Percentiles rank a stretch among this genome's conserved stretches.
Evolutionary conservation across 768 basidiomycete genomes (phyloP).

Genomic region (Cystobasidium onofrii): DNA sequence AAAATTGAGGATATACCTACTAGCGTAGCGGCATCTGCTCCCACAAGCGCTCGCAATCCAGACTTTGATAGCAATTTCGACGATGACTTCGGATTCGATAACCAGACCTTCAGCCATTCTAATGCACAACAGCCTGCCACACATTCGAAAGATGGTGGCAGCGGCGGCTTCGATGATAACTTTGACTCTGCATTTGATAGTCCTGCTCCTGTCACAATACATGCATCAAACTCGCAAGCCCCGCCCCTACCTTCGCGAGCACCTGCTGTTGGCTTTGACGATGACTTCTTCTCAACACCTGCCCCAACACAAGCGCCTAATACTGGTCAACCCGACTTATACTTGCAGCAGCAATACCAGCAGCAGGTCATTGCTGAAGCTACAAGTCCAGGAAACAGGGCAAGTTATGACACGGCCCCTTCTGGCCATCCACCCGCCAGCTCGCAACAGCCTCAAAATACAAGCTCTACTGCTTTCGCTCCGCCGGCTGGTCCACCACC

Average conservation of each 20-base stretch:
- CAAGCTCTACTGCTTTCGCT: neutral
- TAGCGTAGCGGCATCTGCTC: neutral
- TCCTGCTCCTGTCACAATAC: neutral
- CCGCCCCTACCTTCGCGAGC: neutral
- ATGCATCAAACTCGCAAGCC: neutral
- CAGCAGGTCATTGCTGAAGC: neutral
- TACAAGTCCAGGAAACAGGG: neutral
- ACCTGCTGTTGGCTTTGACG: slow-evolving; percentile 9
- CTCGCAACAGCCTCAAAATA: neutral
- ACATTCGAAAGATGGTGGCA: neutral
- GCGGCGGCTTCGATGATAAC: neutral
- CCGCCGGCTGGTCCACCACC: slow-evolving; percentile 18
- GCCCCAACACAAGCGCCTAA: neutral
- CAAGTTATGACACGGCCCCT: neutral
- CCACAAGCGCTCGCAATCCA: neutral
- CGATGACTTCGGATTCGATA: slow-evolving; percentile 6
- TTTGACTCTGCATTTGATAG: slow-evolving; percentile 15
- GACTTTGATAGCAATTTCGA: slow-evolving; percentile 18
- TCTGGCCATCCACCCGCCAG: neutral
- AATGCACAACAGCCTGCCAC: neutral
- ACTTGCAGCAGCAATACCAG: neutral
- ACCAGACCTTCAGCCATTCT: slow-evolving; percentile 16
- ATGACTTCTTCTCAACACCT: slow-evolving; percentile 12
- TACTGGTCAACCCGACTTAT: neutral
- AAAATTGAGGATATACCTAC: neutral